Percentiles rank a stretch among this genome's conserved stretches.
phyloP scores from a whole-genome alignment of 306 rosid species.

The Betula pendula region DNA sequence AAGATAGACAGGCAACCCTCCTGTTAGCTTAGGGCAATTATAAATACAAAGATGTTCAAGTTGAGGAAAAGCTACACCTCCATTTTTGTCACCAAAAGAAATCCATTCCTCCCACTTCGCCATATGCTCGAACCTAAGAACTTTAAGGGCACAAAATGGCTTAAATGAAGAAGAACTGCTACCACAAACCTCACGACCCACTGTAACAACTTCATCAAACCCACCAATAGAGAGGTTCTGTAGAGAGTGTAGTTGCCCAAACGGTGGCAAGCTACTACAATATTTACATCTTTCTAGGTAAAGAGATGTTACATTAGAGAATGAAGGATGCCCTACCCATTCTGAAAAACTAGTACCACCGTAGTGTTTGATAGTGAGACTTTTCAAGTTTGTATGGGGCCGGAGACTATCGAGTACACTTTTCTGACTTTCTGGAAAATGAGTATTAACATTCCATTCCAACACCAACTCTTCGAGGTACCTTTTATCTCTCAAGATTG shows the following conservation, averaged over 20 bases:
- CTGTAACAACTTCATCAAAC: not conserved
- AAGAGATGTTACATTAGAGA: not conserved
- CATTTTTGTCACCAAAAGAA: not conserved
- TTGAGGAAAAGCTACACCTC: not conserved
- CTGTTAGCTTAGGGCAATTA: not conserved
- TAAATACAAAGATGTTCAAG: not conserved
- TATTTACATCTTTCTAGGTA: not conserved
- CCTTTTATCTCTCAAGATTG: too few species aligned
- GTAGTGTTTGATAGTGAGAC: too few species aligned
- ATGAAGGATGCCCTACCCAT: too few species aligned
- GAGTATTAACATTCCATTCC: too few species aligned
- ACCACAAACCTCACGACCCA: slow-evolving; percentile 7
- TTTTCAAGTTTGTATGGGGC: too few species aligned
- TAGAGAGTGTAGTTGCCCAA: not conserved
- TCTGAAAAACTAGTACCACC: too few species aligned
- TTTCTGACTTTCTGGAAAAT: too few species aligned
- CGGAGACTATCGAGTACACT: too few species aligned
- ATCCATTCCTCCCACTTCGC: slow-evolving; percentile 3
- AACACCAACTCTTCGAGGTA: too few species aligned
- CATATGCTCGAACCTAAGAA: not conserved
- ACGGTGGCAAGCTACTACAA: slow-evolving; percentile 8
- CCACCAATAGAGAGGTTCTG: slow-evolving; percentile 21
- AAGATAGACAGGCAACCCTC: not conserved
- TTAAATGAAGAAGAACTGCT: not conserved
- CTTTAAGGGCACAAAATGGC: not conserved